Evolutionary conservation across 108 stramenopile genomes (phyloP).

Genomic region (Cylindrotheca fusiformis): DNA sequence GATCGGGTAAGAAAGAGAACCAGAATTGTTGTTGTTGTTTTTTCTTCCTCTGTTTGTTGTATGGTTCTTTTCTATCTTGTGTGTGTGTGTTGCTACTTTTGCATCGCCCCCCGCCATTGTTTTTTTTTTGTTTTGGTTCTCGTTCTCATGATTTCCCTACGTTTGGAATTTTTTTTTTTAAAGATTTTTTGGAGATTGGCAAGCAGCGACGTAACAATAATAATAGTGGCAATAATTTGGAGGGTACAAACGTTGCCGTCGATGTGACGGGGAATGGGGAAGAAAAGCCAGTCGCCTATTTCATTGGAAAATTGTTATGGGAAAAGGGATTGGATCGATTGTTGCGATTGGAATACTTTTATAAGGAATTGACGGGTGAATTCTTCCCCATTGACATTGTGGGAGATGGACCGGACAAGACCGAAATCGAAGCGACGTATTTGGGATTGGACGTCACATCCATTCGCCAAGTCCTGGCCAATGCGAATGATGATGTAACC

Average conservation of each 20-base stretch:
- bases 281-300: slow-evolving; percentile 49
- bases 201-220: slow-evolving; percentile 21
- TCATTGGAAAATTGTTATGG: slow-evolving; percentile 93
- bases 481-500: neutral
- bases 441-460: slow-evolving; percentile 48
- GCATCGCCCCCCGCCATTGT: no score
- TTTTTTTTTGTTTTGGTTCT: no score
- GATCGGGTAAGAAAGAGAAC: slow-evolving; percentile 29
- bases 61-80: no score
- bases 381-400: slow-evolving; percentile 79
- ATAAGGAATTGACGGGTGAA: slow-evolving; percentile 43
- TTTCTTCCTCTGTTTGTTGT: no score
- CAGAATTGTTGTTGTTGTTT: no score
- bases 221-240: neutral
- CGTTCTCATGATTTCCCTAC: no score
- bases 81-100: no score
- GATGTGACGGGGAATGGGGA: neutral
- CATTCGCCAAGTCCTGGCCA: slow-evolving; percentile 2
- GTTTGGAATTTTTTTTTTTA: no score
- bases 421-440: slow-evolving; percentile 64
- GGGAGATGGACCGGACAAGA: slow-evolving; percentile 69
- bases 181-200: slow-evolving; percentile 73
- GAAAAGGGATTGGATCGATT: slow-evolving; percentile 91
- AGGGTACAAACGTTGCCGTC: neutral
- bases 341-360: slow-evolving; percentile 67